Evolutionary conservation across 2,329 filamentous ascomycete genomes (phyloP), one percentile per base, ranked within the genome.

Genomic region (Phoma sp.): DNA sequence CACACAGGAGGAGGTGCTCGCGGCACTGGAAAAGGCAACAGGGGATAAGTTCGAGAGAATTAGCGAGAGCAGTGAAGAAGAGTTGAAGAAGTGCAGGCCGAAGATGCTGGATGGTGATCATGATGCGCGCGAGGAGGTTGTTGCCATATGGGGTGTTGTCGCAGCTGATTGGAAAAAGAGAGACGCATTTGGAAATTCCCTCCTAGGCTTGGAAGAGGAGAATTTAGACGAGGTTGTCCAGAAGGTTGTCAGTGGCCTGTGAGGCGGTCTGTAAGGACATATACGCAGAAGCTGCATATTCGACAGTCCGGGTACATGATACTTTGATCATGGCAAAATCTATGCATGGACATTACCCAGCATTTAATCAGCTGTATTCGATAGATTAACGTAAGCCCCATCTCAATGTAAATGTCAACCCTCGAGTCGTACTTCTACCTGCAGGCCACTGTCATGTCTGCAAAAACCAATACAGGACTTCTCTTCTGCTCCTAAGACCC

Each of bases 1-100:
- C 0, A 83, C 82, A 4, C 86, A 88, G 69, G 83, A 84, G 11
- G 78, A 88, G 63, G 71, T 89, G 1, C 67, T 88, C 3, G 70
- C 69, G n/a, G 70, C 79, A 2, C 69, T 85, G 11, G 83, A 89
- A 68, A 79, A 80, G 52, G 76, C 77, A 4, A 83, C 81, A 0
- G 80, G 79, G 1, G 67, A 74, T 7, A 80, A 79, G 53, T 87
- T 81, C 73, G 73, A 78, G 2, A 73, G 85, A 3, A 77, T 76
- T 9, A 67, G 69, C 4, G 69, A 75, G 30, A 76, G 71, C 8
- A 75, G 76, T 14, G 61, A 72, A 35, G 60, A 70, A 40, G 59
- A 63, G 47, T 14, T 74, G 33, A 52, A 56, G 14, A 52, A 60
- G 11, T 52, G 53, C 10, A 61, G 69, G 35, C 68, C 69, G 10